Conservation (phyloP, 2,329 filamentous ascomycete genomes). For the Orbilia brochopaga region DNA sequence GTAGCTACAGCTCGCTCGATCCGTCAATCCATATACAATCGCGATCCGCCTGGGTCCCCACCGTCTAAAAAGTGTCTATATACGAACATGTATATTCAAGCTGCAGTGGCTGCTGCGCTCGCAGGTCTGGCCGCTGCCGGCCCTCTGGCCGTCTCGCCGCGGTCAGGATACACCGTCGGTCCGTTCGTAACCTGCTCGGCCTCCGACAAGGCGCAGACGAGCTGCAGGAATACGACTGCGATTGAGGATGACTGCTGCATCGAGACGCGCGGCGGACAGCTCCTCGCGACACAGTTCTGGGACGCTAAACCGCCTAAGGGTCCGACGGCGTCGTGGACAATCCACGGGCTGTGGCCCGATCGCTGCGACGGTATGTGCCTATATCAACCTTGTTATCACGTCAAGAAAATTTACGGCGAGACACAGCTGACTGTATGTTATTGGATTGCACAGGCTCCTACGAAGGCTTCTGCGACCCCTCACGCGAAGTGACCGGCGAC, state of each 20-base stretch:
- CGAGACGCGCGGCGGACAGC: constrained; percentile 65
- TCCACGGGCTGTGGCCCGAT: constrained; percentile 59
- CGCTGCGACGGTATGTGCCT: constrained; percentile 63
- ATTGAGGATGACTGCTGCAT: constrained; percentile 65
- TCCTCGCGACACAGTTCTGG: constrained; percentile 69
- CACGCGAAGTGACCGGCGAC: constrained; percentile 62
- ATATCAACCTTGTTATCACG: too few species aligned
- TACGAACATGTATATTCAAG: background rate
- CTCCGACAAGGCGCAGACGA: constrained; percentile 54
- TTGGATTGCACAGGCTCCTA: constrained; percentile 58
- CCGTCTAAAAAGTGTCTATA: too few species aligned
- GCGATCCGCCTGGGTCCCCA: too few species aligned
- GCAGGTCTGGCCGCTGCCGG: constrained; percentile 24
- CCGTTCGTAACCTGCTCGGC: constrained; percentile 35
- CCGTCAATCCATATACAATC: too few species aligned
- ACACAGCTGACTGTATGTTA: too few species aligned
- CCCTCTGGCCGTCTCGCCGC: background rate
- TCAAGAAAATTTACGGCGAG: too few species aligned
- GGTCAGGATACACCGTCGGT: constrained; percentile 30
- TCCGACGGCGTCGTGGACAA: constrained; percentile 61
- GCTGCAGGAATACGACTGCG: constrained; percentile 64
- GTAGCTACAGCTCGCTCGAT: too few species aligned
- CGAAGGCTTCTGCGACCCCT: constrained; percentile 64
- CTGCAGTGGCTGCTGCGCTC: constrained; percentile 11
- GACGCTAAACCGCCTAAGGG: constrained; percentile 65